Base-by-base conservation (phyloP, 164 flowering plant genomes). In the Vitis labrusca region DNA sequence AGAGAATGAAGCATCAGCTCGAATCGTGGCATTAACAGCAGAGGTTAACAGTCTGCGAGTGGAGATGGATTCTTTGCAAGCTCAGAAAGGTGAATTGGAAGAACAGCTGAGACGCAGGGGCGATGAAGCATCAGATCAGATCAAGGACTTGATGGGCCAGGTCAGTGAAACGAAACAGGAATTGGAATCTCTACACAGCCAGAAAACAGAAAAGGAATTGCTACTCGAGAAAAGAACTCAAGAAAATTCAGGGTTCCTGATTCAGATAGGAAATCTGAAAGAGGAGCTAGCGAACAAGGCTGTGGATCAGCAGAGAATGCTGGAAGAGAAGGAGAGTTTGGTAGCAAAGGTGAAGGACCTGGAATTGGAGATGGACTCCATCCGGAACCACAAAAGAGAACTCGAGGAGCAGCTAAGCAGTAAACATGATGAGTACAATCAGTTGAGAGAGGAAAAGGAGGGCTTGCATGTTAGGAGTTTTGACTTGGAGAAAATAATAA, bases 41-140 rank as follows among this genome's bases (percentile, higher is more conserved):
- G 69, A 78, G 71, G 17, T 79, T 49, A 76, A 73, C 55, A 68
- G 30, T 53, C 72, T 79, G 62, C 74, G 44, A 23, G 53, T 50
- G 8, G 78, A 77, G 6, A 10, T 75, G 68, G 78, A 73, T 17
- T 68, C 73, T 30, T 44, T 73, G 23, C 71, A 53, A 6, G 37
- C 74, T 57, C 73, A 77, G 68, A 83, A 83, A 65, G 67, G 54
- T 59, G 82, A 81, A 59, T 65, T 83, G 69, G 86, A 84, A 66
- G 75, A 75, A 57, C 75, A 65, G 61, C 50, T 80, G 27, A 74
- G 68, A 14, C 17, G 29, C 52, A 80, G 58, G 23, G 50, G 64
- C 59, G 73, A 71, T 54, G 86, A 83, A 76, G 78, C 81, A 54
- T 73, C 78, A 5, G 47, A 13, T 58, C 78, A 66, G 32, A 52